These are phyloP conservation scores for Mycena sanguinolenta DNA, from an alignment of 768 basidiomycete species.

Conservation along the genomic window DNA sequence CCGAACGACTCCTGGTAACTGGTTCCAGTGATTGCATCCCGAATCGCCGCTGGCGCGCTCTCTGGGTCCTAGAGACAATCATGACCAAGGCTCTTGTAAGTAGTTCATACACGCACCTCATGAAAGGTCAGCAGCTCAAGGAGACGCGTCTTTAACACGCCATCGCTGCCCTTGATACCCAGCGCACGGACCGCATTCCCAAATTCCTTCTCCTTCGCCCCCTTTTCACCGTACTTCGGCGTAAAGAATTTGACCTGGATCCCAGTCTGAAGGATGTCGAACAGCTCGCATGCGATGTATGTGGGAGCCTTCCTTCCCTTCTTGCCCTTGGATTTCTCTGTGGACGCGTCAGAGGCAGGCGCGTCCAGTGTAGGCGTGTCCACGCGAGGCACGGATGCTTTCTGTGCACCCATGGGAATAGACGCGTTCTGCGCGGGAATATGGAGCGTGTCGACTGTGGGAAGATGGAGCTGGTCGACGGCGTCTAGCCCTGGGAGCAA, in stretches of 20 bases:
- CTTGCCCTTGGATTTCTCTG: too few relatives aligned
- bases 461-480: too few relatives aligned
- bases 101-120: neutral
- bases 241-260: neutral
- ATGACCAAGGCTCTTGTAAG: neutral
- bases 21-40: neutral
- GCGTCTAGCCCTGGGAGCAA: too few relatives aligned
- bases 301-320: too few relatives aligned
- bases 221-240: neutral
- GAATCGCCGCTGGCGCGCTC: neutral
- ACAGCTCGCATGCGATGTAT: too few relatives aligned
- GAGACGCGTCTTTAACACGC: neutral
- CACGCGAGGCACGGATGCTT: too few relatives aligned
- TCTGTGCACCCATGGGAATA: too few relatives aligned
- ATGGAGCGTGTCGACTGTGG: too few relatives aligned
- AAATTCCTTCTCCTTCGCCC: neutral
- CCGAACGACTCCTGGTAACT: neutral
- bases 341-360: too few relatives aligned
- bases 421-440: too few relatives aligned
- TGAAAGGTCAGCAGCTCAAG: slow-evolving; percentile 1
- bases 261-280: neutral
- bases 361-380: too few relatives aligned
- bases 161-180: neutral
- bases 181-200: neutral
- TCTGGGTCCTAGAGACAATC: neutral